Evolutionary conservation across 305 asterid species (phyloP), one percentile per base, ranked within the genome.

Genomic region (Fraxinus dipetala): DNA sequence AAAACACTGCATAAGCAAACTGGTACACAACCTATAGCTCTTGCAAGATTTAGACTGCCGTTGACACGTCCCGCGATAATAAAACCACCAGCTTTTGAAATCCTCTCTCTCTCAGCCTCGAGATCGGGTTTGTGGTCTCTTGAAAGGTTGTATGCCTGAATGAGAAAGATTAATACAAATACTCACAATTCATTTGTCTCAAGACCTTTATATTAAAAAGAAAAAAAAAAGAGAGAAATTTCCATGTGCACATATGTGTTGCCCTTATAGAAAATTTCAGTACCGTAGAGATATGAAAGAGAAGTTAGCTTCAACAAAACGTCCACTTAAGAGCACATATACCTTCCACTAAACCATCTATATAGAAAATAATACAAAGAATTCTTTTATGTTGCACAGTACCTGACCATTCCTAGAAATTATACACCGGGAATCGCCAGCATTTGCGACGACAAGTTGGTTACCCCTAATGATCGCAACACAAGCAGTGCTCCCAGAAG

Each of bases 351-450:
- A 28, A 11, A 67, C 38, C 9, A 28, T 67, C 38, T 67, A 67
- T 11, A 67, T 6, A 67, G 74, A 26, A 67, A 24, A 30, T 28
- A 67, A 67, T 67, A 67, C 43, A 48, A 76, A 76, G 54, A 76
- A 51, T 76, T 43, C 28, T 48, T 67, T 67, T 43, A 32, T 30
- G 36, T 31, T 56, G 32, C 34, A 18, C 10, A 54, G 20, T 88
- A 95, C 99, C 99, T 94, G 96, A 81, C 99, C 99, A 86, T 94
- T 94, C 86, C 99, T 87, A 85, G 99, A 96, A 84, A 96, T 92
- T 72, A 96, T 97, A 84, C 99, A 94, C 81, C 99, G 99, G 61
- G 99, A 96, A 85, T 96, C 99, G 35, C 99, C 99, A 69, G 98
- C 97, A 91, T 95, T 95, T 75, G 98, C 98, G 79, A 95, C 96